A percentile compares a stretch with the other conserved stretches of the same genome.
Evolutionary conservation across 768 basidiomycete species (phyloP).

Genomic region (Mycena chlorophos): DNA sequence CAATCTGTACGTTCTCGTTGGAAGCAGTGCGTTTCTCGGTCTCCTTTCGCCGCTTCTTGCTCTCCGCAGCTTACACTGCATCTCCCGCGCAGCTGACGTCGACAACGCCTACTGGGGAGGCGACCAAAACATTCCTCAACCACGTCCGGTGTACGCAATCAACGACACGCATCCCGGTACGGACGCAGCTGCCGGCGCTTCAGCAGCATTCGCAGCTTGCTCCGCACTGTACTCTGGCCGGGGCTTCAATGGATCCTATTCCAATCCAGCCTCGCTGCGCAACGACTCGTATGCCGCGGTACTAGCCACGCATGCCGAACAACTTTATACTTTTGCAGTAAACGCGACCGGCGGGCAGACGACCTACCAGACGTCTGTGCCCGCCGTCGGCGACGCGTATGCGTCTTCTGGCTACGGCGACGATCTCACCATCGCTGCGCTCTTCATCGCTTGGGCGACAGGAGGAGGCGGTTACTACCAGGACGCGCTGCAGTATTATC

Average conservation of each 20-base stretch:
- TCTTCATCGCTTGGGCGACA: slow-evolving; percentile 73
- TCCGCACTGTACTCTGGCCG: slow-evolving; percentile 75
- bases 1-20: slow-evolving; percentile 78
- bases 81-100: slow-evolving; percentile 42
- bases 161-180: slow-evolving; percentile 84
- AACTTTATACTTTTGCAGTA: slow-evolving; percentile 76
- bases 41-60: neutral
- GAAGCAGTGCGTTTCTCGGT: slow-evolving; percentile 47
- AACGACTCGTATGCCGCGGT: slow-evolving; percentile 71
- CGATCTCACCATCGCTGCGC: slow-evolving; percentile 72
- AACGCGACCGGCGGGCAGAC: slow-evolving; percentile 60
- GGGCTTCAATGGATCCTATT: slow-evolving; percentile 52
- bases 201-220: slow-evolving; percentile 87
- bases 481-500: slow-evolving; percentile 64
- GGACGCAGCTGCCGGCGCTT: slow-evolving; percentile 80
- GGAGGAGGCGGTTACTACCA: slow-evolving; percentile 59
- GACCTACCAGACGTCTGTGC: slow-evolving; percentile 71
- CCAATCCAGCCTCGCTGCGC: slow-evolving; percentile 63
- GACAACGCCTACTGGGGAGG: slow-evolving; percentile 91
- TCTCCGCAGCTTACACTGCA: neutral
- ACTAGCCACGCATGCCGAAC: slow-evolving; percentile 71
- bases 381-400: slow-evolving; percentile 63
- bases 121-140: slow-evolving; percentile 71
- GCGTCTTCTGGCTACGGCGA: slow-evolving; percentile 71
- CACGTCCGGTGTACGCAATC: slow-evolving; percentile 76